Evolutionary conservation across 139 green algal genomes (phyloP).

Genomic region (Volvox reticuliferus): DNA sequence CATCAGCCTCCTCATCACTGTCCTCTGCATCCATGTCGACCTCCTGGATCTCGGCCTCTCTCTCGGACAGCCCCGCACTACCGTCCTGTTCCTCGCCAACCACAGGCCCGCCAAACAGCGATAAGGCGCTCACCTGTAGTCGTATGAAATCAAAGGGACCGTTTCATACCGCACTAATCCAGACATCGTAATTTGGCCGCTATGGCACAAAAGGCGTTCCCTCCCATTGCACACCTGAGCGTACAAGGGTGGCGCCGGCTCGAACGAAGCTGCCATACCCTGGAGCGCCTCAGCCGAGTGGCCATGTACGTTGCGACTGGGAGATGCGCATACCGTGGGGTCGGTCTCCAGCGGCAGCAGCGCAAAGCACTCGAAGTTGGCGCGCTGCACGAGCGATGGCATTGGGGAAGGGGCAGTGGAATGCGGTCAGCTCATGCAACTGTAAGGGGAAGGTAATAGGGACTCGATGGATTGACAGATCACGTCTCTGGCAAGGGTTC

Average conservation of each 20-base stretch:
- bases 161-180: too few relatives aligned
- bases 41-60: constrained; percentile 58
- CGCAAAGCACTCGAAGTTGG: constrained; percentile 75
- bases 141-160: not conserved
- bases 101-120: constrained; percentile 33
- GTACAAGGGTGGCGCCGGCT: constrained; percentile 64
- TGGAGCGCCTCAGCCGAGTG: constrained; percentile 60
- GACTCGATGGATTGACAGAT: too few relatives aligned
- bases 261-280: constrained; percentile 41
- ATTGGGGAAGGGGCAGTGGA: not conserved
- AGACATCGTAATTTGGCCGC: too few relatives aligned
- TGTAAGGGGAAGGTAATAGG: too few relatives aligned
- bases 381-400: constrained; percentile 39
- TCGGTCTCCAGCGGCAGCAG: constrained; percentile 60
- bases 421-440: too few relatives aligned
- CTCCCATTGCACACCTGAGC: constrained; percentile 47
- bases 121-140: constrained; percentile 12
- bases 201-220: too few relatives aligned
- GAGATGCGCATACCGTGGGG: constrained; percentile 50
- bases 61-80: not conserved
- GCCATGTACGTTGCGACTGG: constrained; percentile 63
- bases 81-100: not conserved
- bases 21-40: constrained; percentile 69
- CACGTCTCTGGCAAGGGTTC: too few relatives aligned
- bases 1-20: not conserved